These are phyloP conservation scores for Malania oleifera DNA, from an alignment of 164 flowering plant genomes.

Conservation along the genomic window DNA sequence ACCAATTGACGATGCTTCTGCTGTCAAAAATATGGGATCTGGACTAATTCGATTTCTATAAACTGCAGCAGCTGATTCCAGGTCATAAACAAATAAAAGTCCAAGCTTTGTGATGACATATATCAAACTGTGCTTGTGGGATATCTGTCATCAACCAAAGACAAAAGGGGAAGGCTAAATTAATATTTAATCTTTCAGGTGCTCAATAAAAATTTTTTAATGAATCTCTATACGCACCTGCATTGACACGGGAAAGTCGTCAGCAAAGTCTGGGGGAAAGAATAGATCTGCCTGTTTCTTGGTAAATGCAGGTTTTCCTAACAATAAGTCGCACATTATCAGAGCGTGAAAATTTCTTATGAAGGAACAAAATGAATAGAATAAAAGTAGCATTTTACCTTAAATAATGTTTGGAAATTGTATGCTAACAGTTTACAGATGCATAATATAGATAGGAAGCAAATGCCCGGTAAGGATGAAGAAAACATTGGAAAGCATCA, in stretches of 20 bases:
- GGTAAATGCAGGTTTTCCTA: conserved; percentile 90
- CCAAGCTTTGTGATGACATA: conserved; percentile 98
- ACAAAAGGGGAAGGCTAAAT: no score
- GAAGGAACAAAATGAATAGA: not conserved
- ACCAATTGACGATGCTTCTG: conserved; percentile 89
- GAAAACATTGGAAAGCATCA: no score
- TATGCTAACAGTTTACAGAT: no score
- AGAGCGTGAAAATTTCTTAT: not conserved
- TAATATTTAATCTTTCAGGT: no score
- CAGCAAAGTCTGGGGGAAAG: conserved; percentile 99
- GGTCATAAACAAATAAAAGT: conserved; percentile 92
- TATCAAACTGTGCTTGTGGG: conserved; percentile 77
- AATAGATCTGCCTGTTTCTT: conserved; percentile 98
- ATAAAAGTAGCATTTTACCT: not conserved
- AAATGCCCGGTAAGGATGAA: no score
- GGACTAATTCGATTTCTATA: conserved; percentile 97
- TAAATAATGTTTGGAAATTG: no score
- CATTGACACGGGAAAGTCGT: conserved; percentile 99
- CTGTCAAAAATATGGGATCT: conserved; percentile 94
- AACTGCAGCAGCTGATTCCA: conserved; percentile 94
- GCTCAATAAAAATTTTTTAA: no score
- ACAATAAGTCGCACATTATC: conserved; percentile 6
- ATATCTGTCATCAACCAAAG: conserved; percentile 92
- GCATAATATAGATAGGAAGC: no score
- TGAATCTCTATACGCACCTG: no score